Conservation (phyloP, 139 green algal genomes). For the Closterium sp. region DNA sequence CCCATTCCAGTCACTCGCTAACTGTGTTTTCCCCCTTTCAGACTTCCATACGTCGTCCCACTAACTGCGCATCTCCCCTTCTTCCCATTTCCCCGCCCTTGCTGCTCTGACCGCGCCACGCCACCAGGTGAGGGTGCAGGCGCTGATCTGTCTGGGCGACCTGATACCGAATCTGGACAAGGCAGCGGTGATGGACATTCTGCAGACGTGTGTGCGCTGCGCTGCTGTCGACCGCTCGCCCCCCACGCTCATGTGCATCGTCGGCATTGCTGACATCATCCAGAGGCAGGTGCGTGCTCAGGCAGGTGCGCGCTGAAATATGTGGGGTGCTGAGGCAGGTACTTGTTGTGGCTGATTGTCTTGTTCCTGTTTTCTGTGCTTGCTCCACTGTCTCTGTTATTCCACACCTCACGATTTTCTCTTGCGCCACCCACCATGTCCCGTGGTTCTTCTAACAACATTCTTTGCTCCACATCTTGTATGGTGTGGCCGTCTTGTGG, state of each 20-base stretch:
- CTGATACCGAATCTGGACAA: slow-evolving; percentile 60
- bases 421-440: too few species aligned
- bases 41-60: not conserved
- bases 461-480: too few species aligned
- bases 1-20: not conserved
- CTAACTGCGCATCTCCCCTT: not conserved
- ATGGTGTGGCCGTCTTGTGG: too few species aligned
- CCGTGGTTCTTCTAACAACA: too few species aligned
- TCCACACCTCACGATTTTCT: too few species aligned
- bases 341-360: too few species aligned
- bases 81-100: not conserved
- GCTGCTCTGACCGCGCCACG: not conserved
- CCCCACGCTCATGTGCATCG: slow-evolving; percentile 67
- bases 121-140: slow-evolving; percentile 61
- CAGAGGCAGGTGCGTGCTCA: slow-evolving; percentile 44
- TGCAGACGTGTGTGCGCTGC: slow-evolving; percentile 63
- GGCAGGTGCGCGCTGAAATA: too few species aligned
- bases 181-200: slow-evolving; percentile 57
- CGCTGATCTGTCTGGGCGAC: slow-evolving; percentile 59
- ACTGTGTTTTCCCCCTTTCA: not conserved
- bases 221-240: slow-evolving; percentile 66
- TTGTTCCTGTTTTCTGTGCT: not conserved
- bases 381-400: not conserved
- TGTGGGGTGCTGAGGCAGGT: slow-evolving; percentile 11
- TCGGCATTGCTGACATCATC: slow-evolving; percentile 66